Evolutionary conservation across 78 protist species (phyloP).

Genomic region (Creolimax fragrantissima): DNA sequence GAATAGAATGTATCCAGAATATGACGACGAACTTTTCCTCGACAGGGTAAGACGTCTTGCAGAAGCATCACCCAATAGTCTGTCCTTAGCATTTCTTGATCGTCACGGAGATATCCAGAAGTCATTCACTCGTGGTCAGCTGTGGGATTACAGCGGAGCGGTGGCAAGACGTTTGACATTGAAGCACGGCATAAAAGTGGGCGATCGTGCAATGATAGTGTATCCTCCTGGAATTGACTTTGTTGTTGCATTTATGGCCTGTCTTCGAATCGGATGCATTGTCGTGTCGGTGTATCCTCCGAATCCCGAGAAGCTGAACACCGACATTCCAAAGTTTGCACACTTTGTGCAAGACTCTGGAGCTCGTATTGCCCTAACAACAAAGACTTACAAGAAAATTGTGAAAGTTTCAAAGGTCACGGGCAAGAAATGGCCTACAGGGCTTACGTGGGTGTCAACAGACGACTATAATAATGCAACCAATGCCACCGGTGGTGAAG

Average conservation of each 20-base stretch:
- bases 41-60: too few species aligned
- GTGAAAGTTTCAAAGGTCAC: background rate
- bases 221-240: background rate
- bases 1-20: too few species aligned
- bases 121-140: too few species aligned
- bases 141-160: too few species aligned
- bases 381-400: background rate
- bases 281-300: background rate
- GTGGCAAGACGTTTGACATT: too few species aligned
- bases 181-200: background rate
- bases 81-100: too few species aligned
- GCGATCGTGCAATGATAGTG: background rate
- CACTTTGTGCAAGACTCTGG: background rate
- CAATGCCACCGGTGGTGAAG: background rate
- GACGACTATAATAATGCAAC: background rate
- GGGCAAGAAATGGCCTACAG: too few species aligned
- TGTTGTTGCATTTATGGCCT: background rate
- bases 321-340: background rate
- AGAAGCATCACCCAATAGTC: too few species aligned
- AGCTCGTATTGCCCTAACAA: background rate
- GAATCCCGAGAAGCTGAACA: background rate
- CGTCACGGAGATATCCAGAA: too few species aligned
- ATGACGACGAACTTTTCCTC: too few species aligned
- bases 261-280: background rate
- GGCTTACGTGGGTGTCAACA: too few species aligned